These are phyloP conservation scores for Batrachochytrium dendrobatidis DNA, from an alignment of 371 early-diverging fungal genomes.

Conservation along the genomic window DNA sequence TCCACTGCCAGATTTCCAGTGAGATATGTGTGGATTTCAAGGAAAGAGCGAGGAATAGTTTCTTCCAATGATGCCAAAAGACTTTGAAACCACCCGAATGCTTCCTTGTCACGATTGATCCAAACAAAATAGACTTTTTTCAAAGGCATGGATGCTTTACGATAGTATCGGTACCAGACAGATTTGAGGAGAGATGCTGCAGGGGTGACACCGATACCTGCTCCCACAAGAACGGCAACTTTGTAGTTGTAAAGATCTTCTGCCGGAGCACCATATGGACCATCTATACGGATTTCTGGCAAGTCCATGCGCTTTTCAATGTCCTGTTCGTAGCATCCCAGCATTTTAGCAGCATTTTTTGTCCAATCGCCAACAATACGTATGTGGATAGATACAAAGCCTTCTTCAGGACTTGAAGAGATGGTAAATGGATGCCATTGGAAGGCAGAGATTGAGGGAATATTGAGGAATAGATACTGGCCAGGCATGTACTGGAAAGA, in stretches of 20 bases:
- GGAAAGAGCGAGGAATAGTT: conserved; percentile 37
- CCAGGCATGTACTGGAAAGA: conserved; percentile 59
- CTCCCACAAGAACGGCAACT: conserved; percentile 63
- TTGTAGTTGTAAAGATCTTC: conserved; percentile 76
- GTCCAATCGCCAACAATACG: conserved; percentile 40
- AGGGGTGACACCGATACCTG: conserved; percentile 55
- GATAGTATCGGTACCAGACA: conserved; percentile 30
- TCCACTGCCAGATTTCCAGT: conserved; percentile 50
- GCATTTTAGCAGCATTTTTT: conserved; percentile 15
- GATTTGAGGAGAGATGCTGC: conserved; percentile 34
- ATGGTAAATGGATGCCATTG: conserved; percentile 46
- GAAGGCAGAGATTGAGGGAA: conserved; percentile 49
- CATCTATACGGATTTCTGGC: conserved; percentile 23
- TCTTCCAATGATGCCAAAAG: conserved; percentile 57
- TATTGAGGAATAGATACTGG: conserved; percentile 63
- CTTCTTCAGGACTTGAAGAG: conserved; percentile 34
- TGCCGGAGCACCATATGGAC: conserved; percentile 42
- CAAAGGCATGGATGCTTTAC: conserved; percentile 36
- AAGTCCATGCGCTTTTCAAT: conserved; percentile 9
- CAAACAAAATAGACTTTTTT: conserved; percentile 76
- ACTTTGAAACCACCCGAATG: conserved; percentile 75
- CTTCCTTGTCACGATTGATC: conserved; percentile 62
- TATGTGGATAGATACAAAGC: conserved; percentile 33
- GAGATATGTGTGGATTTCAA: conserved; percentile 67
- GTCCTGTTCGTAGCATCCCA: conserved; percentile 24